Evolutionary conservation across 768 basidiomycete species (phyloP), one percentile per base, ranked within the genome.

Genomic region (Lactifluus subvellereus): DNA sequence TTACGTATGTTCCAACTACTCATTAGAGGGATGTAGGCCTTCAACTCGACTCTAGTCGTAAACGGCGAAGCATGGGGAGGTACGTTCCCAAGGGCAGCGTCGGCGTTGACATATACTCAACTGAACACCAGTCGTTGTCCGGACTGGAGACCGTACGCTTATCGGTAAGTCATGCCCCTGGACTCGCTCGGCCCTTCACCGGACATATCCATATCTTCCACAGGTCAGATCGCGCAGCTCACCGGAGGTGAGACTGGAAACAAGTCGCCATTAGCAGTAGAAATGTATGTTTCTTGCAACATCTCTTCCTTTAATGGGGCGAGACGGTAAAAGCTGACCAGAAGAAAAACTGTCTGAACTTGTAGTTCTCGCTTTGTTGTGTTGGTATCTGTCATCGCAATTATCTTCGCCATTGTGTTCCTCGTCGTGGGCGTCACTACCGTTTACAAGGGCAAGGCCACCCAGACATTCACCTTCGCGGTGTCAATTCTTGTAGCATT

Each of bases 1-100:
- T 54, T 27, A 22, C 6, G 8, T 38, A 27, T 33, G 11, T 40
- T 48, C 30, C 33, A 52, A 5, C 7, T 6, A 27, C 43, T 20
- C n/a, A 54, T 66, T 4, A 30, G 43, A 13, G 1, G 43, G 16
- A 59, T 54, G 32, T 33, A 87, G 85, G 78, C 81, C n/a, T 88
- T 87, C 73, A 87, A 87, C 67, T 86, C 85, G 5, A 87, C 86
- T 4, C 75, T 87, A 11, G 73, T 86, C 11, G 83, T 88, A 61
- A 87, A 86, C 67, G 86, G 86, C n/a, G 85, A 88, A 76, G 86
- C 75, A 61, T 87, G 83, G 81, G 85, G 85, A 61, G 71, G 85
- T 85, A 68, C 69, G 82, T 76, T 48, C 47, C 27, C 7, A 43
- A n/a, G 42, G 6, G 13, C 38, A 7, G 37, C n/a, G 11, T 65